These are phyloP conservation scores for Phytophthora sansomeana DNA, from an alignment of 352 stramenopile genomes.

Conservation along the genomic window DNA sequence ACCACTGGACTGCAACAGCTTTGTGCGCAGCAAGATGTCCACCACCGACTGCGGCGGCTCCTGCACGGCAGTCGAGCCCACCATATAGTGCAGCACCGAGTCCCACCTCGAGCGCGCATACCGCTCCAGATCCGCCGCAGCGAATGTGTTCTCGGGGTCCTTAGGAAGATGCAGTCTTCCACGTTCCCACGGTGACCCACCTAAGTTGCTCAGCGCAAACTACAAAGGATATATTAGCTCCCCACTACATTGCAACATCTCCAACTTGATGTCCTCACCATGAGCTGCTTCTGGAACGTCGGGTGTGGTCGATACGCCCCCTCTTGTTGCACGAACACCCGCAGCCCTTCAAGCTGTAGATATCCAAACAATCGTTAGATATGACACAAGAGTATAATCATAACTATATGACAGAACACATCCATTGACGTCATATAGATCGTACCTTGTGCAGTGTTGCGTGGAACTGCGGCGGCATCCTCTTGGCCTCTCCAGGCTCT, in stretches of 20 bases:
- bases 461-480: conserved; percentile 64
- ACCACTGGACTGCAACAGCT: conserved; percentile 69
- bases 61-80: conserved; percentile 71
- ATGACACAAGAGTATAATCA: too few species aligned
- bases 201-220: conserved; percentile 73
- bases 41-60: conserved; percentile 72
- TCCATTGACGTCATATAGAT: conserved; percentile 1
- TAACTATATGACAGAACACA: not conserved
- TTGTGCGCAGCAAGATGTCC: conserved; percentile 78
- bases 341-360: conserved; percentile 58
- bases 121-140: conserved; percentile 59
- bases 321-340: conserved; percentile 64
- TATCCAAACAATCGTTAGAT: not conserved
- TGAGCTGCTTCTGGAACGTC: conserved; percentile 71
- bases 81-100: conserved; percentile 82
- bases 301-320: conserved; percentile 55
- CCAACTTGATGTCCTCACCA: conserved; percentile 39
- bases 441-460: conserved; percentile 54
- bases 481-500: conserved; percentile 29
- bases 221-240: conserved; percentile 19
- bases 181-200: conserved; percentile 78
- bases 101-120: conserved; percentile 74
- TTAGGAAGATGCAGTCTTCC: conserved; percentile 53
- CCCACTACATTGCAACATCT: not conserved
- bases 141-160: conserved; percentile 55